Conservation (phyloP, 768 basidiomycete species). For the Leccinum longicurvipes region DNA sequence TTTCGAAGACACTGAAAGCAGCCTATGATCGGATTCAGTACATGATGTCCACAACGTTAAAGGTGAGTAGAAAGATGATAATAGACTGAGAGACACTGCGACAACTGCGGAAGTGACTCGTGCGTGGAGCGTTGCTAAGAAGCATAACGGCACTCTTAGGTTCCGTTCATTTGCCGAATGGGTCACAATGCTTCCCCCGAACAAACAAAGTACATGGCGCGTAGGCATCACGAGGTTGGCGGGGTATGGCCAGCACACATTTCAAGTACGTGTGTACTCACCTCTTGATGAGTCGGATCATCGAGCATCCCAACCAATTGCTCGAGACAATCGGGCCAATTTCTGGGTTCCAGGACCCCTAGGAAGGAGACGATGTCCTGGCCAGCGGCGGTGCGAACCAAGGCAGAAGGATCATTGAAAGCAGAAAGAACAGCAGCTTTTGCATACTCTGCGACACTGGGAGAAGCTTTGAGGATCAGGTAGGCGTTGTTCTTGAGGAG, state of each 20-base stretch:
- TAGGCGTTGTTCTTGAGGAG: conserved; percentile 94
- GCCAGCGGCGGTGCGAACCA: conserved; percentile 92
- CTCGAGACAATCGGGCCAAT: conserved; percentile 94
- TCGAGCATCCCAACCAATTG: conserved; percentile 81
- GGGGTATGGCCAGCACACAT: not conserved
- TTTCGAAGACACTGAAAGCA: conserved; percentile 90
- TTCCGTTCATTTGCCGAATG: conserved; percentile 4
- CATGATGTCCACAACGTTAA: not conserved
- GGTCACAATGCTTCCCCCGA: not conserved
- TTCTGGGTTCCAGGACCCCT: conserved; percentile 81
- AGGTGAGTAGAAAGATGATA: not conserved
- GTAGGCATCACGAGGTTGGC: not conserved
- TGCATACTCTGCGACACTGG: conserved; percentile 67
- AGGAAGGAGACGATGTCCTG: conserved; percentile 91
- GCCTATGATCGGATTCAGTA: conserved; percentile 47
- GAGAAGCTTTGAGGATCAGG: conserved; percentile 64
- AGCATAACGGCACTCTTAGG: conserved; percentile 4
- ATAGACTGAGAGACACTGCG: not conserved
- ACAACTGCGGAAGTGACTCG: conserved; percentile 1
- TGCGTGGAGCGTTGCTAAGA: not conserved
- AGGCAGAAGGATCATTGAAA: conserved; percentile 75
- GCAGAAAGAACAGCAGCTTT: conserved; percentile 76
- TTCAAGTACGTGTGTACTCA: conserved; percentile 37
- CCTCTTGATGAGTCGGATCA: conserved; percentile 83
- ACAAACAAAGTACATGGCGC: conserved; percentile 4